Conservation (phyloP, 441 rosid species). For the Francoa sonchifolia region DNA sequence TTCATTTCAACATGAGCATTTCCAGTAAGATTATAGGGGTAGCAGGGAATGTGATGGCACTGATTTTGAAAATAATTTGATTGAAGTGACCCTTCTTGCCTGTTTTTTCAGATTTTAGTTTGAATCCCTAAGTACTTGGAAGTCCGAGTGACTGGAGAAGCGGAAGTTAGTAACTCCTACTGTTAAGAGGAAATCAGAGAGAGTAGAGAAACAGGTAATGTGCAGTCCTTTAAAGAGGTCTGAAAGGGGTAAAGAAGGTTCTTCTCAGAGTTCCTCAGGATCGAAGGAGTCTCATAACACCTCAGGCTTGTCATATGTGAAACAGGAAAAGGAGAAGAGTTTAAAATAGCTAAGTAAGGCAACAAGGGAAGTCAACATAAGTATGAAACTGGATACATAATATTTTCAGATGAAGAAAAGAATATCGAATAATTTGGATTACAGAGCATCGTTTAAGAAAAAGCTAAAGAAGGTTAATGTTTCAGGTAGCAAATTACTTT, state of each 20-base stretch:
- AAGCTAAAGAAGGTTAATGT: slow-evolving; percentile 18
- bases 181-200: slow-evolving; percentile 23
- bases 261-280: slow-evolving; percentile 27
- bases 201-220: slow-evolving; percentile 25
- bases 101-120: too few species aligned
- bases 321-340: slow-evolving; percentile 25
- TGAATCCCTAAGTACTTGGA: slow-evolving; percentile 28
- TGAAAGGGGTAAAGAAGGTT: slow-evolving; percentile 33
- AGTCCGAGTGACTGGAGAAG: slow-evolving; percentile 47
- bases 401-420: slow-evolving; percentile 12
- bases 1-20: too few species aligned
- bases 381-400: slow-evolving; percentile 8
- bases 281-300: slow-evolving; percentile 27
- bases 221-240: slow-evolving; percentile 49
- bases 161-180: slow-evolving; percentile 26
- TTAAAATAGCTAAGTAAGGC: slow-evolving; percentile 23
- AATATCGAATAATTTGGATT: slow-evolving; percentile 29
- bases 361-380: slow-evolving; percentile 21
- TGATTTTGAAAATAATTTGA: too few species aligned
- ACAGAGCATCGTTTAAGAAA: slow-evolving; percentile 25
- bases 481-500: slow-evolving; percentile 15
- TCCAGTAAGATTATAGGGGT: too few species aligned
- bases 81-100: too few species aligned
- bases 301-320: slow-evolving; percentile 13
- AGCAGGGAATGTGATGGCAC: too few species aligned